Base-by-base conservation (phyloP, 805 yeast species). In the Metschnikowia kofuensis region DNA sequence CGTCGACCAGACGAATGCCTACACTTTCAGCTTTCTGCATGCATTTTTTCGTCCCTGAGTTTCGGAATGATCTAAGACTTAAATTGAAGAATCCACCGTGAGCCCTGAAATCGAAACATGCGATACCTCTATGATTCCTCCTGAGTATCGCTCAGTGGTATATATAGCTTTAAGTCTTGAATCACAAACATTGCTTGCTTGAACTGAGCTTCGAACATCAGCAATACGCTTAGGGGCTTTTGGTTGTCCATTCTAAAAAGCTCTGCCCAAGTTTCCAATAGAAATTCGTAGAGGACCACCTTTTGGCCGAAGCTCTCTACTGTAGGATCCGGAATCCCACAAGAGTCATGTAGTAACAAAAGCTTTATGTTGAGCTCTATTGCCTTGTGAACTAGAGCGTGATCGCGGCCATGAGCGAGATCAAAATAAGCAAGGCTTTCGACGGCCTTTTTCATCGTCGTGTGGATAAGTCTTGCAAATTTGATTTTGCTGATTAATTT, bases 401-500 rank as follows among this genome's bases (percentile, higher is more conserved):
- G 37, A 28, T 21, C 38, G n/a, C 26, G 42, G n/a, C 34, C 44
- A 6, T 28, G 44, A 9, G 32, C 6, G n/a, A 36, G 6, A 27
- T 28, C 40, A 30, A 35, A 28, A n/a, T 12, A 32, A 1, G 35
- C 12, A 11, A 28, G 9, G 4, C 4, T 3, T 10, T 11, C 27
- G 10, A 11, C 16, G 35, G 45, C 37, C 5, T 16, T 13, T 10
- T 11, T 29, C 49, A 46, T 37, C 4, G 16, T 15, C 26, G 12
- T 12, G n/a, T 40, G 26, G 16, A 41, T 37, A n/a, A 21, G 8
- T 7, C 30, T 21, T 11, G 45, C 49, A 41, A 46, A 46, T 4
- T 15, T 14, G 13, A 46, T 1, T 31, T 34, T 44, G 6, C 26
- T 14, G n/a, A 31, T 8, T 11, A 44, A 14, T 4, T 11, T 16